These are phyloP conservation scores for Xylaria sp. DNA, from an alignment of 2,329 filamentous ascomycete species.

Conservation along the genomic window DNA sequence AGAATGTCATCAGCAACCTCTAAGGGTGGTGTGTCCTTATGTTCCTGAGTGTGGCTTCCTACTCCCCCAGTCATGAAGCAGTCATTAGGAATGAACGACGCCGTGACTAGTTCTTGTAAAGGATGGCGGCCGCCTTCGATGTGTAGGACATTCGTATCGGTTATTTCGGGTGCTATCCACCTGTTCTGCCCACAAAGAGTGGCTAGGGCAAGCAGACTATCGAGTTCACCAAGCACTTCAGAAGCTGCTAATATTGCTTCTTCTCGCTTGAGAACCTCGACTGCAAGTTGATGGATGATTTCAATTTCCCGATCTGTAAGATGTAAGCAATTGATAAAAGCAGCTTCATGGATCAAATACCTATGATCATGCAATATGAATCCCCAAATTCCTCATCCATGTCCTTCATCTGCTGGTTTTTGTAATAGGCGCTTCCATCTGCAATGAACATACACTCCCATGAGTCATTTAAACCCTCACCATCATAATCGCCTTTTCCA, in stretches of 20 bases:
- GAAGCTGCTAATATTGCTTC: conserved; percentile 74
- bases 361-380: conserved; percentile 83
- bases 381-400: conserved; percentile 87
- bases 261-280: conserved; percentile 76
- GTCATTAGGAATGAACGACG: conserved; percentile 85
- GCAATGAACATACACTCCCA: conserved; percentile 86
- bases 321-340: conserved; percentile 28
- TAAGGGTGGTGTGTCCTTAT: conserved; percentile 14
- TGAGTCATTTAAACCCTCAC: conserved; percentile 64
- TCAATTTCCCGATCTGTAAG: conserved; percentile 84
- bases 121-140: conserved; percentile 87
- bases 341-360: conserved; percentile 57
- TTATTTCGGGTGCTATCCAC: conserved; percentile 76
- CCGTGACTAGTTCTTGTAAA: conserved; percentile 84
- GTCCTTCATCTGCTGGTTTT: conserved; percentile 82
- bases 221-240: conserved; percentile 85
- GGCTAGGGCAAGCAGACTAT: conserved; percentile 84
- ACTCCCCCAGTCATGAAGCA: conserved; percentile 73
- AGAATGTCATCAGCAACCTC: conserved; percentile 29
- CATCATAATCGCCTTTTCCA: conserved; percentile 71
- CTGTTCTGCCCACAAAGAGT: conserved; percentile 80
- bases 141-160: conserved; percentile 73
- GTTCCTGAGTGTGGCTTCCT: conserved; percentile 47
- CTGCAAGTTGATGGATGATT: conserved; percentile 81
- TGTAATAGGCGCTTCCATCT: conserved; percentile 81